A percentile compares a stretch with the other conserved stretches of the same genome.
phyloP scores from a whole-genome alignment of 225 moss, liverwort and hornwort species.

The Marchantia paleacea region DNA sequence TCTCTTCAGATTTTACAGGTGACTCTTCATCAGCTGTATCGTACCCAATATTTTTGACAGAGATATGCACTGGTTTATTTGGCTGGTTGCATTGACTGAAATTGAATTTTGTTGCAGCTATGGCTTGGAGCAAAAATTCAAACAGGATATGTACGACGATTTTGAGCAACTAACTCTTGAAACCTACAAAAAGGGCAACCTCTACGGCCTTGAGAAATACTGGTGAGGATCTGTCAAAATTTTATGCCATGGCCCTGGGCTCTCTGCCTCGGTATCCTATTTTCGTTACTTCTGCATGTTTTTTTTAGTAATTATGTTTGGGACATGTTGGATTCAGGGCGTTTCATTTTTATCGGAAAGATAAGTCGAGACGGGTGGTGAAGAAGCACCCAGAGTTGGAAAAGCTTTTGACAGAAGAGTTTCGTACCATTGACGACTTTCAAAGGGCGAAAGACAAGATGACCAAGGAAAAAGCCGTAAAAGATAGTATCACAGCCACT shows the following conservation, averaged over 20 bases:
- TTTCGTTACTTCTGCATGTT: neutral
- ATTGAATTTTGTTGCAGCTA: slow-evolving; percentile 48
- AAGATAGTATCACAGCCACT: slow-evolving; percentile 33
- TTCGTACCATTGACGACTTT: slow-evolving; percentile 80
- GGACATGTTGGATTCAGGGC: slow-evolving; percentile 55
- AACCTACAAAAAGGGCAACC: slow-evolving; percentile 71
- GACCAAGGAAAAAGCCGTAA: slow-evolving; percentile 50
- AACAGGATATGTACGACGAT: slow-evolving; percentile 94
- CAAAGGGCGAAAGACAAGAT: slow-evolving; percentile 74
- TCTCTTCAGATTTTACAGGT: slow-evolving; percentile 99
- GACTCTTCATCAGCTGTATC: neutral
- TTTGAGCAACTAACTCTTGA: slow-evolving; percentile 85
- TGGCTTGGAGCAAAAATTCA: slow-evolving; percentile 88
- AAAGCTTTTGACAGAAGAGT: slow-evolving; percentile 71
- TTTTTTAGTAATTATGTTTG: too few species aligned
- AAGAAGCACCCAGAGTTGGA: slow-evolving; percentile 73
- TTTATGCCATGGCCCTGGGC: neutral
- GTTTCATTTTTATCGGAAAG: slow-evolving; percentile 81
- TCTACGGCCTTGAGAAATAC: slow-evolving; percentile 98
- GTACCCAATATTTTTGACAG: neutral
- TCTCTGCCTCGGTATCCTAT: too few species aligned
- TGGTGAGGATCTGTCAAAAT: slow-evolving; percentile 36
- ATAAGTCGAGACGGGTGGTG: slow-evolving; percentile 47
- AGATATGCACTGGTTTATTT: neutral
- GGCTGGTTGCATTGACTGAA: neutral